Percentiles rank a stretch among this genome's conserved stretches.
Evolutionary conservation across 768 basidiomycete species (phyloP).

Genomic region (Gymnopilus junonius): DNA sequence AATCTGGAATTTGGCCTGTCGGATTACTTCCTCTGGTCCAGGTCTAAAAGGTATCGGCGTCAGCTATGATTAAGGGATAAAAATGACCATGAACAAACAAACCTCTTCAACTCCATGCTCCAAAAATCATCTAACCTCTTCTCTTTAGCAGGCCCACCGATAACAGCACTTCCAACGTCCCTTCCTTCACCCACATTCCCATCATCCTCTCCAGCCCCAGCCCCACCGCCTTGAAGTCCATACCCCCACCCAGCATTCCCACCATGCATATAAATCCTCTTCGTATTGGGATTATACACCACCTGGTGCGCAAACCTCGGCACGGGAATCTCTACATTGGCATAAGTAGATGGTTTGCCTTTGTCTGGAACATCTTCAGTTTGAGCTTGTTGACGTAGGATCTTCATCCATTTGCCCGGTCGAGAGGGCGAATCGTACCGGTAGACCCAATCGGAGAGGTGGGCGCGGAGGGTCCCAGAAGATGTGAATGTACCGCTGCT

Average conservation of each 20-base stretch:
- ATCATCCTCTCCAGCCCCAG: conserved; percentile 23
- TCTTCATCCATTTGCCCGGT: conserved; percentile 70
- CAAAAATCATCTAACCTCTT: conserved; percentile 77
- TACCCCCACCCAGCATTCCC: conserved; percentile 62
- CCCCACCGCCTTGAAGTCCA: not conserved
- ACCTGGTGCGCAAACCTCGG: conserved; percentile 82
- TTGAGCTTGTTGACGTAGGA: conserved; percentile 44
- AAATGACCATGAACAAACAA: conserved; percentile 16
- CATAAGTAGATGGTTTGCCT: conserved; percentile 4
- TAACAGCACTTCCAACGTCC: conserved; percentile 14
- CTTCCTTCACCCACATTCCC: conserved; percentile 19
- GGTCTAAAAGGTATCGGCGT: conserved; percentile 47
- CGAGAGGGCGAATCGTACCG: conserved; percentile 58
- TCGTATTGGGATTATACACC: conserved; percentile 65
- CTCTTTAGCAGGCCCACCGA: conserved; percentile 40
- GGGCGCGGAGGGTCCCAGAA: conserved; percentile 47
- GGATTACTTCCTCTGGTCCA: conserved; percentile 63
- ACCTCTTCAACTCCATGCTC: conserved; percentile 74
- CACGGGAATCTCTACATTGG: conserved; percentile 44
- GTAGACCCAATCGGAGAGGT: conserved; percentile 70
- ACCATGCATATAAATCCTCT: conserved; percentile 71
- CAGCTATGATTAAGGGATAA: not conserved
- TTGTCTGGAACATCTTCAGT: not conserved
- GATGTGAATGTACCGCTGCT: not conserved
- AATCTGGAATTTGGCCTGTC: conserved; percentile 64